Conservation (phyloP, 1,284 basidiomycete genomes). For the Puccinia polysora region DNA sequence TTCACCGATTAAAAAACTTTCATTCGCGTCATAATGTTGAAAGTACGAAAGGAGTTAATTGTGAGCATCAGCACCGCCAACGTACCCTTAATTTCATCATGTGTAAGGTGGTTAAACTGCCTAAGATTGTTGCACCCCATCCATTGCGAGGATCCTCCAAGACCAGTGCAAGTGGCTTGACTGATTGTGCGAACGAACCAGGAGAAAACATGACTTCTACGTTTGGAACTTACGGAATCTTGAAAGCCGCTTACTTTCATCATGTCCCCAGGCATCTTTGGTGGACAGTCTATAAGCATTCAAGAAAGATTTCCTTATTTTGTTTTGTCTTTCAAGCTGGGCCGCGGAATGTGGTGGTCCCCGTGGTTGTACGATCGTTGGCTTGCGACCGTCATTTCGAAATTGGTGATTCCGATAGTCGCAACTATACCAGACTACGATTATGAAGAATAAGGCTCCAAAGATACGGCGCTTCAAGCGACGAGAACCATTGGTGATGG, state of each 20-base stretch:
- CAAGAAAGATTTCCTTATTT: constrained; percentile 26
- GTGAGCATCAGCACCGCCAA: constrained; percentile 62
- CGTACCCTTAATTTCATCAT: constrained; percentile 69
- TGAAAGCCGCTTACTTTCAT: constrained; percentile 8
- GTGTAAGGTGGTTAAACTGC: constrained; percentile 80
- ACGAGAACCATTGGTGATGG: not conserved
- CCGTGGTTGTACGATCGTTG: constrained; percentile 6
- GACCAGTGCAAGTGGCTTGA: not conserved
- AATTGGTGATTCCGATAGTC: not conserved
- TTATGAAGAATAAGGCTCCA: not conserved
- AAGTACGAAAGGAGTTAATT: not conserved
- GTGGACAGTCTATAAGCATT: constrained; percentile 1
- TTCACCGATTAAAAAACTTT: not conserved
- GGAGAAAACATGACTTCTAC: not conserved
- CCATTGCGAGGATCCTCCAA: constrained; percentile 56
- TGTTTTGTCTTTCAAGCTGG: constrained; percentile 10
- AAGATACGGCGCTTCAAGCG: constrained; percentile 11
- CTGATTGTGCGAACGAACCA: not conserved
- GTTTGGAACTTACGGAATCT: not conserved
- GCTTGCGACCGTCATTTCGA: too few relatives aligned
- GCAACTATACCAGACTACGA: not conserved
- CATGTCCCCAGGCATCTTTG: constrained; percentile 11
- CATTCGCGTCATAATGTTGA: not conserved
- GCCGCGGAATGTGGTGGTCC: not conserved
- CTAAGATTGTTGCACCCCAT: constrained; percentile 79